Percentiles rank a stretch among this genome's conserved stretches.
Conservation (phyloP, 139 green algal genomes). For the Auxenochlorella protothecoides region DNA sequence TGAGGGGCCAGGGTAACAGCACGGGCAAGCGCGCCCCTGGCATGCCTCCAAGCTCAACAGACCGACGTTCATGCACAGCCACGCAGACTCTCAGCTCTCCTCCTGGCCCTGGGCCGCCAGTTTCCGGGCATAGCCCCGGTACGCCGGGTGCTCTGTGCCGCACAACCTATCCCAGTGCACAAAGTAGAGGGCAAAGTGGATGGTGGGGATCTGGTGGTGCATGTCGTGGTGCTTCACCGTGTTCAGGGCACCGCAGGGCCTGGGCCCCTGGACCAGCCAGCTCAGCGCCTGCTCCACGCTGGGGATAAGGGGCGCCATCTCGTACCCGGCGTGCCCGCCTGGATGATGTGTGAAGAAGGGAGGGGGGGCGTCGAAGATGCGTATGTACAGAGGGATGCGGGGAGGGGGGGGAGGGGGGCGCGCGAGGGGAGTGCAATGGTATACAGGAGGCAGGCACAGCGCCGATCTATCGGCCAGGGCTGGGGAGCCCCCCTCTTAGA, state of each 20-base stretch:
- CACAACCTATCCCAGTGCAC: conserved; percentile 77
- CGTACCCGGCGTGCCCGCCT: conserved; percentile 79
- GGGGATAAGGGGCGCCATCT: conserved; percentile 76
- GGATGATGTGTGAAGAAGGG: neutral
- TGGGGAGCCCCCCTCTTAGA: no score
- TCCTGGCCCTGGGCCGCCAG: no score
- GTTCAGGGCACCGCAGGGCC: conserved; percentile 42
- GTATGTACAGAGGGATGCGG: no score
- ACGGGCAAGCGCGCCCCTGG: no score
- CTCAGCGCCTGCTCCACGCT: conserved; percentile 33
- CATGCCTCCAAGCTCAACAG: no score
- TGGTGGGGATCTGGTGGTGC: conserved; percentile 68
- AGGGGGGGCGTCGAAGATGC: no score
- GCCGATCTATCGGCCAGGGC: neutral
- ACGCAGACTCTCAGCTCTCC: no score
- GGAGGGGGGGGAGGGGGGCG: neutral
- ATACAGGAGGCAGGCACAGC: neutral
- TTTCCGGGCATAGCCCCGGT: conserved; percentile 19
- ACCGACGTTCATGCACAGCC: no score
- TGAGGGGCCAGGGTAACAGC: no score
- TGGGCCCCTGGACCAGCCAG: neutral
- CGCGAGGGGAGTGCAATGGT: neutral
- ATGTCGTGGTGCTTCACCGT: conserved; percentile 78
- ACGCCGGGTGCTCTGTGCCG: conserved; percentile 57
- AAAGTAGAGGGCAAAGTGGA: conserved; percentile 85